phyloP scores from a whole-genome alignment of 78 protist genomes.

The Dictyostelium brefeldianum region DNA sequence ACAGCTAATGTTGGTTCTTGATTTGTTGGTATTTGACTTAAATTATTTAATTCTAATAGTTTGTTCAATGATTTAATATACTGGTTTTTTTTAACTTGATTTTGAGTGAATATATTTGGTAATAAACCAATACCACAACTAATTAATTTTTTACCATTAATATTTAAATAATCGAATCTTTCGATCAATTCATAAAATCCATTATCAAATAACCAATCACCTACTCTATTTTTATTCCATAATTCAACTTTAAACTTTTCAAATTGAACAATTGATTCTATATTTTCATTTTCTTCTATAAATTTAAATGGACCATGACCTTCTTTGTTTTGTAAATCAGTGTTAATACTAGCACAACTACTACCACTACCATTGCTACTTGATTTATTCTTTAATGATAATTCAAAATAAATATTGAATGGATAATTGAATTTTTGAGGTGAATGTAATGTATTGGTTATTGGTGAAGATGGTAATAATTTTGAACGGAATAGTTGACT shows the following conservation, averaged over 20 bases:
- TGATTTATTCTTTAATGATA: not conserved
- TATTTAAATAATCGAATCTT: not conserved
- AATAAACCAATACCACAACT: not conserved
- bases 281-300: not conserved
- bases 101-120: not conserved
- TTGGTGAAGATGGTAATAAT: not conserved
- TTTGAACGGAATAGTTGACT: conserved; percentile 13
- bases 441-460: not conserved
- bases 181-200: conserved; percentile 5
- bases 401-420: not conserved
- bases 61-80: not conserved
- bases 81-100: not conserved
- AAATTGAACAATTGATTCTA: not conserved
- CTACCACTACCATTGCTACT: not conserved
- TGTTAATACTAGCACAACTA: not conserved
- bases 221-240: not conserved
- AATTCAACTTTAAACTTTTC: not conserved
- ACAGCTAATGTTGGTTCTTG: not conserved
- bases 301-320: not conserved
- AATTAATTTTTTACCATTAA: not conserved
- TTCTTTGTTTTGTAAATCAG: not conserved
- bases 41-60: not conserved
- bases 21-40: not conserved
- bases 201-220: conserved; percentile 13
- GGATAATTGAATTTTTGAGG: not conserved